These are phyloP conservation scores for Ceraceosorus guamensis DNA, from an alignment of 1,284 basidiomycete genomes.

Conservation along the genomic window DNA sequence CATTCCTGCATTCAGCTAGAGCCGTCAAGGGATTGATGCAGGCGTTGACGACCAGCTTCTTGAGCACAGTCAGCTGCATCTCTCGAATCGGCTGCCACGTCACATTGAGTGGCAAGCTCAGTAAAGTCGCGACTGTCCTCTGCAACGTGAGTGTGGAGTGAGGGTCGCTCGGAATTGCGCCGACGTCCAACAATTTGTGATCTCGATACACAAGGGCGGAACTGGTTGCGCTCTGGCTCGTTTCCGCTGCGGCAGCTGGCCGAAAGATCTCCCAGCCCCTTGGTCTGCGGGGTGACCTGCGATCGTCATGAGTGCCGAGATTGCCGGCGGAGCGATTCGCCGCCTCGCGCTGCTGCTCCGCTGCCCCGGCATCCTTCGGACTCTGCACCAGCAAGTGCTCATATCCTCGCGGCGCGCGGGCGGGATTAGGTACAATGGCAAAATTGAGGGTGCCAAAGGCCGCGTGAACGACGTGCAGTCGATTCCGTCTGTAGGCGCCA, in stretches of 20 bases:
- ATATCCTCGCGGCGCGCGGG: neutral
- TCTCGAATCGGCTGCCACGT: constrained; percentile 64
- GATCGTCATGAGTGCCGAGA: neutral
- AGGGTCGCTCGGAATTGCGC: constrained; percentile 25
- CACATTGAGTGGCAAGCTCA: constrained; percentile 38
- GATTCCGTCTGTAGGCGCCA: constrained; percentile 56
- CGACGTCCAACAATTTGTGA: constrained; percentile 16
- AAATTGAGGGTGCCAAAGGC: constrained; percentile 68
- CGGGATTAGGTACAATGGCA: constrained; percentile 65
- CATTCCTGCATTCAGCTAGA: constrained; percentile 72
- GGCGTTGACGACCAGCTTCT: constrained; percentile 77
- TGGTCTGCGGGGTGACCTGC: neutral
- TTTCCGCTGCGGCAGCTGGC: neutral
- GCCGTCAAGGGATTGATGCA: constrained; percentile 84
- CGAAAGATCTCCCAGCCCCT: neutral
- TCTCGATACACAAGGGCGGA: neutral
- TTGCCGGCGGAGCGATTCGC: neutral
- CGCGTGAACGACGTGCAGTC: constrained; percentile 64
- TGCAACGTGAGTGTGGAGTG: constrained; percentile 20
- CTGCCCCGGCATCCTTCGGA: constrained; percentile 11
- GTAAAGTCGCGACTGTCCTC: constrained; percentile 29
- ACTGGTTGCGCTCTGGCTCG: neutral
- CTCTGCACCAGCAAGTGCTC: constrained; percentile 9
- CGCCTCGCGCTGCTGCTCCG: neutral
- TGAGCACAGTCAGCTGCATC: constrained; percentile 65